Evolutionary conservation across 768 basidiomycete genomes (phyloP).

Genomic region (Tylopilus plumbeoviolaceoides): DNA sequence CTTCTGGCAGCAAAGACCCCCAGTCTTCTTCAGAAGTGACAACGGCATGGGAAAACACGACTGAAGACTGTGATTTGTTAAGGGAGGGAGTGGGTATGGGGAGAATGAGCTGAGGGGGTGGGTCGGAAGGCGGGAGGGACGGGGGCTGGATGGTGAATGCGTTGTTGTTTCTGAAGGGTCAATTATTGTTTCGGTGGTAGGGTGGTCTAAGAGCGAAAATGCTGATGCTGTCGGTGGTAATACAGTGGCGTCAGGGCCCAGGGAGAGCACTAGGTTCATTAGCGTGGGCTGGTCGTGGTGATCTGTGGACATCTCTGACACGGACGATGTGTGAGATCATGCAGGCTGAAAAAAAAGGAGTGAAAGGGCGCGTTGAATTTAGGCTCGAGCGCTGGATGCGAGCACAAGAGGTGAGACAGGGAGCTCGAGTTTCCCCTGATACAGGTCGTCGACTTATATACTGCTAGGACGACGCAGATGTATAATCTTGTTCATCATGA

Average conservation of each 20-base stretch:
- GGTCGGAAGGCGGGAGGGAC: constrained; percentile 18
- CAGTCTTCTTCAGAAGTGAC: constrained; percentile 33
- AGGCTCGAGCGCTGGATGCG: no score
- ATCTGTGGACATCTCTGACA: constrained; percentile 25
- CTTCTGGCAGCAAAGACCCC: constrained; percentile 45
- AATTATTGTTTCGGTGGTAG: constrained; percentile 19
- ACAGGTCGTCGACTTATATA: no score
- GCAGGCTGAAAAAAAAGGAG: constrained; percentile 3
- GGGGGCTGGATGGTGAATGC: constrained; percentile 17
- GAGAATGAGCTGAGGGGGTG: constrained; percentile 34
- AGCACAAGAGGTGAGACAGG: no score
- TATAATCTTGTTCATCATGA: no score
- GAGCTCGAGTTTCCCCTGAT: no score
- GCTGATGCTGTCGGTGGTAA: constrained; percentile 18
- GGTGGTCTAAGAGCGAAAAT: constrained; percentile 21
- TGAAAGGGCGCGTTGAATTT: no score
- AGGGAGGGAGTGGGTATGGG: constrained; percentile 38
- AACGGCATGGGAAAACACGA: constrained; percentile 43
- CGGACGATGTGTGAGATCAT: constrained; percentile 19
- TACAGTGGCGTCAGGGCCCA: constrained; percentile 22
- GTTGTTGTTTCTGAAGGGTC: constrained; percentile 17
- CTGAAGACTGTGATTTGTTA: constrained; percentile 39
- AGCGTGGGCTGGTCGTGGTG: constrained; percentile 20
- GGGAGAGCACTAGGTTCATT: constrained; percentile 11
- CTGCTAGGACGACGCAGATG: no score